Evolutionary conservation across 1,139 yeast species (phyloP), one percentile per base, ranked within the genome.

Genomic region (Geotrichum aggregatum): DNA sequence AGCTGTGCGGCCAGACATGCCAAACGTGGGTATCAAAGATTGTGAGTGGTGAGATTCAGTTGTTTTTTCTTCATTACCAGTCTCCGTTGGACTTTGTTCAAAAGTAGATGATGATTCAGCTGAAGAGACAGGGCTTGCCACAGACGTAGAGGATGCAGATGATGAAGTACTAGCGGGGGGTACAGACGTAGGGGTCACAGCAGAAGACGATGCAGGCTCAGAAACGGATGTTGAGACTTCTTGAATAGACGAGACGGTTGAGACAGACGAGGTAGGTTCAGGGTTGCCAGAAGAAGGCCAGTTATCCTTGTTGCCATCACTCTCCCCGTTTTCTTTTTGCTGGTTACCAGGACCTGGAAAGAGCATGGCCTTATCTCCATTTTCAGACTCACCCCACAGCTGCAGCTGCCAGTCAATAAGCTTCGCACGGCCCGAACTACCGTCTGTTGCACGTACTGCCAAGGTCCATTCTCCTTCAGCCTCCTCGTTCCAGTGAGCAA

Each of bases 401-500:
- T 82, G 78, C 63, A 92, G 68, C 65, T 83, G 84, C 95, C 96
- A 92, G 61, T 78, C 75, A 41, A 75, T 69, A 46, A 92, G 76
- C 3, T 63, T 66, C 4, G 91, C 81, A 14, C 48, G 49, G 1
- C 49, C 56, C 6, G 67, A 66, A 22, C 68, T 70, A 39, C 26
- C 33, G 18, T 44, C 42, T 8, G 65, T 66, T 52, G 80, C 79
- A 54, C 71, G 71, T 1, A 91, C 91, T 59, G 77, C 79, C 24
- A 92, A 64, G 34, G 71, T 80, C 98, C 98, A 94, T 14, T 79
- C 81, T 10, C 99, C 99, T 31, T 70, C 69, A 1, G 94, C 94
- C 1, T 68, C 57, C 66, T 89, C 97, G 34, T 96, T 97, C 98
- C 98, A 92, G 67, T 92, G 98, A 1, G 96, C 98, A 21, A 94